These are phyloP conservation scores for Collybia nuda DNA, from an alignment of 768 basidiomycete species.

Conservation along the genomic window DNA sequence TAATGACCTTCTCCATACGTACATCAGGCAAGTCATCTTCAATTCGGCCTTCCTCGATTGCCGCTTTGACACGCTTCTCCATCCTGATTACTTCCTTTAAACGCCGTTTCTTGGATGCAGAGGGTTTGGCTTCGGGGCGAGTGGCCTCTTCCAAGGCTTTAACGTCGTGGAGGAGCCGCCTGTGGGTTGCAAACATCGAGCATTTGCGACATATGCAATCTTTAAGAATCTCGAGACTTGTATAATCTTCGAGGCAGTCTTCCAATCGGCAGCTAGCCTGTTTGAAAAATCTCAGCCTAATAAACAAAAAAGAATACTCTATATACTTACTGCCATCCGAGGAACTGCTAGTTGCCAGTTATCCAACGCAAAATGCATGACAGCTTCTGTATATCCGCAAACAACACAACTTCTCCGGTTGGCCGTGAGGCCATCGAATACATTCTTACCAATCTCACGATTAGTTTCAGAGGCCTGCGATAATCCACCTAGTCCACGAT, in stretches of 20 bases:
- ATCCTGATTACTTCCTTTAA: slow-evolving; percentile 70
- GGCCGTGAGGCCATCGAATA: slow-evolving; percentile 90
- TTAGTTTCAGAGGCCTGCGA: slow-evolving; percentile 13
- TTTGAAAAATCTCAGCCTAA: neutral
- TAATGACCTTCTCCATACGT: slow-evolving; percentile 74
- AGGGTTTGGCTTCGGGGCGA: slow-evolving; percentile 40
- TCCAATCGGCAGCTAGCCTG: slow-evolving; percentile 71
- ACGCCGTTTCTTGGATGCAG: slow-evolving; percentile 74
- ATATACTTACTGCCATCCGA: slow-evolving; percentile 50
- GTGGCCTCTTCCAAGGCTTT: slow-evolving; percentile 51
- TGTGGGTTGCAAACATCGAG: slow-evolving; percentile 77
- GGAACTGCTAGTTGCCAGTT: slow-evolving; percentile 82
- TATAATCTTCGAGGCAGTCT: slow-evolving; percentile 87
- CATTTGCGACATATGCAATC: slow-evolving; percentile 94
- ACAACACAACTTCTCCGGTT: slow-evolving; percentile 84
- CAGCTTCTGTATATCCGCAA: slow-evolving; percentile 93
- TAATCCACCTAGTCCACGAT: slow-evolving; percentile 70
- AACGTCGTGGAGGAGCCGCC: slow-evolving; percentile 61
- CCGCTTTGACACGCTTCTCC: slow-evolving; percentile 56
- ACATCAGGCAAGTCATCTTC: slow-evolving; percentile 85
- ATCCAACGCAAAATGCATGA: slow-evolving; percentile 89
- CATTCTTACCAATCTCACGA: slow-evolving; percentile 55
- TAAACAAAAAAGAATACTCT: neutral
- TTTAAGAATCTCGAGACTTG: slow-evolving; percentile 81
- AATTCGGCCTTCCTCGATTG: slow-evolving; percentile 72